Base-by-base conservation (phyloP, 805 yeast genomes). In the Lipomyces spencermartinsiae region DNA sequence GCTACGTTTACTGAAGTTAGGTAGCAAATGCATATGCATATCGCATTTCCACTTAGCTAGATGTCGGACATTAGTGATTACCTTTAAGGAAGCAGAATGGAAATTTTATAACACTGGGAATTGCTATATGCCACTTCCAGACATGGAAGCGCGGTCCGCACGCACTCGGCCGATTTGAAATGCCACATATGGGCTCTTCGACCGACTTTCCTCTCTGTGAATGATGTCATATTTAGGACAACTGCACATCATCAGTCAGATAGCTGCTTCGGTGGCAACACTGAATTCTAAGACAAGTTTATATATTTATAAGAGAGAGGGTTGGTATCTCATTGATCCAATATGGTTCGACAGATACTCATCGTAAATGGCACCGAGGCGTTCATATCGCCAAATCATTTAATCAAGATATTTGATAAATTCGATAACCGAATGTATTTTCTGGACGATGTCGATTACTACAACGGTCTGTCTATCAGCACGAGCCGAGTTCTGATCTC, bases 361-460 rank as follows among this genome's bases (percentile, higher is more conserved):
- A 22, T 43, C 22, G 8, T 43, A 43, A 43, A 43, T 16, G 49
- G 10, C 49, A n/a, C 19, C n/a, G 49, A 43, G 49, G 49, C 16
- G 49, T 43, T 43, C 8, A 43, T 43, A 43, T 43, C 49, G 22
- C 49, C 49, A 7, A 57, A 57, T 22, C 35, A 57, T 35, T 39
- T 57, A 39, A 57, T 57, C 29, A 39, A 34, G 43, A 34, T 57
- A 19, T 57, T 57, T n/a, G 37, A 33, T 29, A 57, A 57, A 16
- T 57, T 57, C 60, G 60, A 57, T 57, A 25, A 31, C n/a, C 31
- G 33, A 29, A 25, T 25, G 25, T 29, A 57, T 31, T 25, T 12
- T 57, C 19, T 57, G n/a, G 60, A 57, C 7, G 60, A 57, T 33
- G 60, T 57, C 60, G 60, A 25, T 19, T 57, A 57, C 60, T 57